Base-by-base conservation (phyloP, 2,329 filamentous ascomycete species). In the Neodidymelliopsis sp. region DNA sequence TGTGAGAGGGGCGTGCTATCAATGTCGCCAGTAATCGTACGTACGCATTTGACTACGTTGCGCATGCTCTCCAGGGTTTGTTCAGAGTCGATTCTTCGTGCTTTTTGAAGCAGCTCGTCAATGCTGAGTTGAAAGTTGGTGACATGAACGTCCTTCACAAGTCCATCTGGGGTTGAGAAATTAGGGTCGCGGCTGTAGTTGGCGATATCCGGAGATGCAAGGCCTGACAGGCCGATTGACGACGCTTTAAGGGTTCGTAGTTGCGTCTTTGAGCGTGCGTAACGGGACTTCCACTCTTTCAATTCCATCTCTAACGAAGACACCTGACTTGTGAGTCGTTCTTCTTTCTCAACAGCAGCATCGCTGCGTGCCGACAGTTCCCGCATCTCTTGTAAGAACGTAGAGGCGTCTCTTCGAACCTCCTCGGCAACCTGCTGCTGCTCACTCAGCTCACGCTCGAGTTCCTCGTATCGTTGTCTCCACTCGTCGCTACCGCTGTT, bases 111-210 rank as follows among this genome's bases (percentile, higher is more conserved):
- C 28, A 97, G 81, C 64, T 97, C 93, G 67, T 99, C 93, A 53
- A 99, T 89, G 16, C 91, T 84, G 52, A 97, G 87, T 72, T 99
- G 94, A 77, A 96, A 97, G 66, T 90, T 92, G 39, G 93, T 97
- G 58, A 99, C 85, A 69, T 97, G 89, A 10, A 97, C 83, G 72
- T 97, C 94, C 74, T 90, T 92, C 62, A 99, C 85, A 16, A 94
- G 72, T 5, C 94, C 94, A 50, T 86, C 83, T 10, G 87, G 83
- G 27, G 88, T 82, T 16, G 84, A 81, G 57, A 94, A 87, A 19
- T 81, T 84, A 65, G 82, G 83, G 41, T 90, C 85, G 39, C 83
- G 83, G 29, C 86, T 74, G 55, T 86, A 83, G 57, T 82, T 84
- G 38, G 82, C 84, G n/a, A 86, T 85, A 59, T 93, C 87, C 3